Evolutionary conservation across 1,139 yeast species (phyloP).

Genomic region (Yamadazyma epiphylla): DNA sequence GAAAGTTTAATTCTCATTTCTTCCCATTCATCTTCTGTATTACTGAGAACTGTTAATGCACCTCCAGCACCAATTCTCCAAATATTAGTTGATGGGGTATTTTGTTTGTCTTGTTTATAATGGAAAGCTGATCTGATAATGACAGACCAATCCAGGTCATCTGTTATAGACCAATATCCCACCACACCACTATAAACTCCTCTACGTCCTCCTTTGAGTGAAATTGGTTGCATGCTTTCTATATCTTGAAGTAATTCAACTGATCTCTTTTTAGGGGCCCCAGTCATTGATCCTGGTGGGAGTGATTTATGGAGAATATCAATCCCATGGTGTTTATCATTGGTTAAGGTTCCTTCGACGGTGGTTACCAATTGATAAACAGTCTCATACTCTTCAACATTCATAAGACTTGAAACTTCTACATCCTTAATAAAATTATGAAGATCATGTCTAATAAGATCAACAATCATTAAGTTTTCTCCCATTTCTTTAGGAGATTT

Average conservation of each 20-base stretch:
- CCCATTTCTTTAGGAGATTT: conserved; percentile 92
- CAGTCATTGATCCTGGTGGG: conserved; percentile 99
- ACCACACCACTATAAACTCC: conserved; percentile 93
- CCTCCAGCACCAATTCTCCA: conserved; percentile 99
- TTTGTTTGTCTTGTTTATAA: conserved; percentile 49
- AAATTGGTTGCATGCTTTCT: conserved; percentile 35
- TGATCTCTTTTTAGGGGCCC: conserved; percentile 94
- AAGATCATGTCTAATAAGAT: conserved; percentile 88
- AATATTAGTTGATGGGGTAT: conserved; percentile 20
- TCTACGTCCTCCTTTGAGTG: conserved; percentile 52
- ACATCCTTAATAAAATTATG: conserved; percentile 68
- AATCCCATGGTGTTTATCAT: conserved; percentile 53
- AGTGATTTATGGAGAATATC: conserved; percentile 75
- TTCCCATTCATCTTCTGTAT: conserved; percentile 81
- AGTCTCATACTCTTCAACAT: conserved; percentile 87
- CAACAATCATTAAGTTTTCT: conserved; percentile 96
- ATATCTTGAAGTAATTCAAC: conserved; percentile 70
- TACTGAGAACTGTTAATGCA: conserved; percentile 88
- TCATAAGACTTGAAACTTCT: conserved; percentile 74
- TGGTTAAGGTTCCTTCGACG: conserved; percentile 59
- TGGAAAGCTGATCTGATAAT: conserved; percentile 80
- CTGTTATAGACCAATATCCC: conserved; percentile 92
- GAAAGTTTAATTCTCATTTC: conserved; percentile 83
- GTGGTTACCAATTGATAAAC: conserved; percentile 92
- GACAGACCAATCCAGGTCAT: conserved; percentile 94